Evolutionary conservation across 805 yeast species (phyloP).

Genomic region (Metschnikowia amazonensis): DNA sequence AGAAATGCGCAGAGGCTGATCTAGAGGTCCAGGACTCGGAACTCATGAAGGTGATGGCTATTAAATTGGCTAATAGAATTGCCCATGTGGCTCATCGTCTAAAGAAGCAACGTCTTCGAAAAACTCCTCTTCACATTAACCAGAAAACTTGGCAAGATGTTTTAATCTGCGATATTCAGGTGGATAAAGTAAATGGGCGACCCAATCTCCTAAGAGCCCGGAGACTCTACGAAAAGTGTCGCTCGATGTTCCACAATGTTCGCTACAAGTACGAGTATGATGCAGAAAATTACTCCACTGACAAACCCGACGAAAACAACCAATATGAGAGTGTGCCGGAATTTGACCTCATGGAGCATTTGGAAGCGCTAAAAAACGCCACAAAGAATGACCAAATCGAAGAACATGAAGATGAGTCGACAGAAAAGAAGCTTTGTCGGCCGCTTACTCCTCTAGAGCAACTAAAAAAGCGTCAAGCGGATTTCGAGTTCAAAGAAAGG

Average conservation of each 20-base stretch:
- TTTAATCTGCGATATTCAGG: slow-evolving; percentile 8
- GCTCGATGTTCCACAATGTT: slow-evolving; percentile 24
- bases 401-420: background rate
- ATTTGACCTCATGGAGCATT: slow-evolving; percentile 11
- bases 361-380: slow-evolving; percentile 9
- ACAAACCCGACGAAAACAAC: slow-evolving; percentile 4
- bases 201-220: slow-evolving; percentile 11
- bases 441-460: slow-evolving; percentile 1
- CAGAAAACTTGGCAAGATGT: slow-evolving; percentile 17
- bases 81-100: slow-evolving; percentile 4
- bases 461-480: slow-evolving; percentile 2
- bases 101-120: background rate
- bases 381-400: background rate
- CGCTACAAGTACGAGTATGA: slow-evolving; percentile 29
- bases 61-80: slow-evolving; percentile 13
- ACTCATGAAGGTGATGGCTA: slow-evolving; percentile 12
- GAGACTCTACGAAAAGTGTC: slow-evolving; percentile 23
- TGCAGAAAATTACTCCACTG: slow-evolving; percentile 10
- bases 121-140: background rate
- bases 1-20: background rate
- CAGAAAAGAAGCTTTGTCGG: background rate
- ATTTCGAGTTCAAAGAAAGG: slow-evolving; percentile 8
- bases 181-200: slow-evolving; percentile 1
- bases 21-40: slow-evolving; percentile 5
- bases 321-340: slow-evolving; percentile 10